These are phyloP conservation scores for Gossypium gossypioides DNA, from an alignment of 441 rosid species.

Conservation along the genomic window DNA sequence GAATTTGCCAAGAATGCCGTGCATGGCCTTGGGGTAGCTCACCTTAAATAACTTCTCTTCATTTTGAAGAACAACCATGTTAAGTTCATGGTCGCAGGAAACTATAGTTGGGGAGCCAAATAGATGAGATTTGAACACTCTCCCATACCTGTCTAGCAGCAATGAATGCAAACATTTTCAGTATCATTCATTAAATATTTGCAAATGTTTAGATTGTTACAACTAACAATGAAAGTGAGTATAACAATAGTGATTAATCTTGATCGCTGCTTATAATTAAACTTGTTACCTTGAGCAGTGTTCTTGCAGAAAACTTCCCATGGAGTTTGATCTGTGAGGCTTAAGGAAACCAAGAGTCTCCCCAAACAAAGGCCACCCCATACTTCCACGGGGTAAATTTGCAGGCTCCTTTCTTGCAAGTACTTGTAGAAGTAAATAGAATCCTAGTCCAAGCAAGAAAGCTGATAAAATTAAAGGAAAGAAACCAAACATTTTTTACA, in stretches of 20 bases:
- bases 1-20: slow-evolving; percentile 59
- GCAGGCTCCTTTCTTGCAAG: slow-evolving; percentile 10
- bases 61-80: slow-evolving; percentile 66
- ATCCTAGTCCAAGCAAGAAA: slow-evolving; percentile 28
- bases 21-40: slow-evolving; percentile 66
- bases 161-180: background rate
- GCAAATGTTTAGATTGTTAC: background rate
- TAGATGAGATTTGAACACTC: slow-evolving; percentile 62
- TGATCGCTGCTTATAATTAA: background rate
- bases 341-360: slow-evolving; percentile 64
- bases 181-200: background rate
- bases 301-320: slow-evolving; percentile 54
- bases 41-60: slow-evolving; percentile 61
- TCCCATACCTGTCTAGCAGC: slow-evolving; percentile 46
- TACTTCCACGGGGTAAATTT: slow-evolving; percentile 45
- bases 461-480: slow-evolving; percentile 12
- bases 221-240: background rate
- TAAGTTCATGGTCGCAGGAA: slow-evolving; percentile 76
- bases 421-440: slow-evolving; percentile 20
- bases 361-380: slow-evolving; percentile 77
- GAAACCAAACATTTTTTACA: slow-evolving; percentile 3
- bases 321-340: slow-evolving; percentile 61
- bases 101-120: slow-evolving; percentile 75
- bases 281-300: slow-evolving; percentile 43
- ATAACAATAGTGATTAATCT: background rate